Evolutionary conservation across 768 basidiomycete genomes (phyloP), one percentile per base, ranked within the genome.

Genomic region (Exidia glandulosa): DNA sequence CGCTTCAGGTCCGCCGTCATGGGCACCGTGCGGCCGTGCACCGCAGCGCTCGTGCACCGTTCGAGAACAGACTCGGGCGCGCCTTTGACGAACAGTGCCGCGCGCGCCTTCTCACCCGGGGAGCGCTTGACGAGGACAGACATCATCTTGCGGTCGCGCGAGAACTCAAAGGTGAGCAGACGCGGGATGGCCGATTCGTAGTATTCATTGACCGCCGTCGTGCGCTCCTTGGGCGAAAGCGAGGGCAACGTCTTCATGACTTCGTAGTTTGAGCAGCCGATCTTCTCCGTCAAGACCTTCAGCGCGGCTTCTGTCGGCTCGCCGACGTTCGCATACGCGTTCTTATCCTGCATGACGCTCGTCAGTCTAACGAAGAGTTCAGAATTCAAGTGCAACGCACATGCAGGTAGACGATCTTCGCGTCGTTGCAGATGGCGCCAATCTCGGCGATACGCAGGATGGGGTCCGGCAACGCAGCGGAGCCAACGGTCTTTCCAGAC

Each of bases 131-230:
- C 89, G 57, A 98, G 83, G 57, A 97, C 94, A 25, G 95, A 96
- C 95, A 98, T 98, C 85, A 94, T 95, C 76, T 97, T 99, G 69
- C 95, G 88, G 73, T 98, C 95, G 23, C 95, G 86, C 25, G 94
- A 91, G 74, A 99, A 98, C 72, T 99, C 95, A 72, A 99, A 95
- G 7, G 94, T 99, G 66, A 96, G 76, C 14, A 96, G 80, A 60
- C 94, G 86, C 19, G 84, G 77, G 68, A 91, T 86, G 16, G 75
- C 77, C 57, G 77, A 75, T 64, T 93, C 91, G 71, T 91, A 86
- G 72, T 84, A 79, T 34, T 89, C 86, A 76, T 88, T 94, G 74
- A 97, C 79, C 34, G 87, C 92, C 64, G 82, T 90, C 57, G 88
- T 86, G 58, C 94, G 88, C 36, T 73, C 75, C 19, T 77, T 71